phyloP scores from a whole-genome alignment of 768 basidiomycete species.

The Clavaria fumosa region DNA sequence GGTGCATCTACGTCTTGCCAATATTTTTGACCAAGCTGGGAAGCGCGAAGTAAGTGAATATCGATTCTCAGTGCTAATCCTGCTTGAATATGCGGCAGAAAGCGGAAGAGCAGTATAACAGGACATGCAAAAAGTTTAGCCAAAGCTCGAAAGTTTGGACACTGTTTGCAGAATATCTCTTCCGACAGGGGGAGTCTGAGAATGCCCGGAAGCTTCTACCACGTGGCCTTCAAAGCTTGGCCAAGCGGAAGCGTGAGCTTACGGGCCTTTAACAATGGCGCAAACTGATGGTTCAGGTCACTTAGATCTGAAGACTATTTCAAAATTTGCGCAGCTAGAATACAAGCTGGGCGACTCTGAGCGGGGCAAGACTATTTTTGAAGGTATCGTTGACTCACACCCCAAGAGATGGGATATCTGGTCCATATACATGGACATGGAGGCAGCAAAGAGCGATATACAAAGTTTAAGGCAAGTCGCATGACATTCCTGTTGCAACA shows the following conservation, averaged over 20 bases:
- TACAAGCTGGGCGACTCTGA: slow-evolving; percentile 91
- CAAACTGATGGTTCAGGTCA: not conserved
- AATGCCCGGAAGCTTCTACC: slow-evolving; percentile 77
- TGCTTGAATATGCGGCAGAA: slow-evolving; percentile 32
- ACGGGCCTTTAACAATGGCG: not conserved
- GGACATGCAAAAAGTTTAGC: slow-evolving; percentile 87
- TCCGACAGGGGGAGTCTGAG: slow-evolving; percentile 58
- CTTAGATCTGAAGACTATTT: slow-evolving; percentile 87
- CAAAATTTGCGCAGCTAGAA: slow-evolving; percentile 88
- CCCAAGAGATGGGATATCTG: slow-evolving; percentile 92
- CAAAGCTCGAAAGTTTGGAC: slow-evolving; percentile 93
- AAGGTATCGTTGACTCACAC: slow-evolving; percentile 91
- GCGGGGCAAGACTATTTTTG: slow-evolving; percentile 89
- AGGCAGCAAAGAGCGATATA: slow-evolving; percentile 65
- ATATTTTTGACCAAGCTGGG: slow-evolving; percentile 70
- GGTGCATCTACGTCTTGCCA: slow-evolving; percentile 68
- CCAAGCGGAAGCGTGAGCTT: slow-evolving; percentile 74
- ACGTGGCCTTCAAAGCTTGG: slow-evolving; percentile 76
- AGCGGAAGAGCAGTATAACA: slow-evolving; percentile 85
- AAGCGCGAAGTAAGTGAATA: slow-evolving; percentile 50
- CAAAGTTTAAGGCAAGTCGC: slow-evolving; percentile 51
- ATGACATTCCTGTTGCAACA: not conserved
- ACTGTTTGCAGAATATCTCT: slow-evolving; percentile 67
- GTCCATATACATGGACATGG: slow-evolving; percentile 96
- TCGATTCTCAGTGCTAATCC: not conserved